These are phyloP conservation scores for Stachybotrys elegans DNA, from an alignment of 2,329 filamentous ascomycete genomes.

Conservation along the genomic window DNA sequence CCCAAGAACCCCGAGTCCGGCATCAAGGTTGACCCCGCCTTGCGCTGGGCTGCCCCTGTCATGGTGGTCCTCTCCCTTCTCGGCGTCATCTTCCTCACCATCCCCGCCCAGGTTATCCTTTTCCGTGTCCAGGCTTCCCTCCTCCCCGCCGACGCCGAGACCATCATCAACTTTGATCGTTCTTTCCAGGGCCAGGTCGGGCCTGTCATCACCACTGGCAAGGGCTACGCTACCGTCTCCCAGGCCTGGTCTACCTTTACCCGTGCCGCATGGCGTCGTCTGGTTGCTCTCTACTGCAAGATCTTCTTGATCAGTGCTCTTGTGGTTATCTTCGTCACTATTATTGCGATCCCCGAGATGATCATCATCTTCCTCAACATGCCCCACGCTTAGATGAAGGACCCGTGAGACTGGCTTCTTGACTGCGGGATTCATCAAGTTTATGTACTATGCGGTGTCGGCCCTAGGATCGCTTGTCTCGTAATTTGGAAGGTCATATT, in stretches of 20 bases:
- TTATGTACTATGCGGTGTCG: too few species aligned
- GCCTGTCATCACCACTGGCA: constrained; percentile 68
- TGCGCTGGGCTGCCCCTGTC: constrained; percentile 21
- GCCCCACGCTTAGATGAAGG: too few species aligned
- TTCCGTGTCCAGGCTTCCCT: constrained; percentile 83
- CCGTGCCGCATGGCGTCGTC: constrained; percentile 63
- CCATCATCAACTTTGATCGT: constrained; percentile 87
- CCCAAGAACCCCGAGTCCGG: constrained; percentile 28
- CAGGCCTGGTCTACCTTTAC: constrained; percentile 80
- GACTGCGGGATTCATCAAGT: too few species aligned
- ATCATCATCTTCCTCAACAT: constrained; percentile 30
- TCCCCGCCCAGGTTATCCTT: constrained; percentile 73
- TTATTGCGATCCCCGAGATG: constrained; percentile 48
- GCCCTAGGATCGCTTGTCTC: too few species aligned
- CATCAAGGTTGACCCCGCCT: constrained; percentile 28
- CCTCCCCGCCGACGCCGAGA: constrained; percentile 73
- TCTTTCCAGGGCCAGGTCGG: constrained; percentile 74
- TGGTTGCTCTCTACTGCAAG: constrained; percentile 74
- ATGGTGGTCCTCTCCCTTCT: constrained; percentile 41
- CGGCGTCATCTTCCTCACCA: constrained; percentile 57
- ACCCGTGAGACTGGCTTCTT: too few species aligned
- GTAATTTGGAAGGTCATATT: too few species aligned
- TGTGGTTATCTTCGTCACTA: constrained; percentile 32
- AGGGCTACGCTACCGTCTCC: constrained; percentile 63
- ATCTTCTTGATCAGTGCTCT: constrained; percentile 51